These are phyloP conservation scores for Gymnopus androsaceus DNA, from an alignment of 1,284 basidiomycete species.

Conservation along the genomic window DNA sequence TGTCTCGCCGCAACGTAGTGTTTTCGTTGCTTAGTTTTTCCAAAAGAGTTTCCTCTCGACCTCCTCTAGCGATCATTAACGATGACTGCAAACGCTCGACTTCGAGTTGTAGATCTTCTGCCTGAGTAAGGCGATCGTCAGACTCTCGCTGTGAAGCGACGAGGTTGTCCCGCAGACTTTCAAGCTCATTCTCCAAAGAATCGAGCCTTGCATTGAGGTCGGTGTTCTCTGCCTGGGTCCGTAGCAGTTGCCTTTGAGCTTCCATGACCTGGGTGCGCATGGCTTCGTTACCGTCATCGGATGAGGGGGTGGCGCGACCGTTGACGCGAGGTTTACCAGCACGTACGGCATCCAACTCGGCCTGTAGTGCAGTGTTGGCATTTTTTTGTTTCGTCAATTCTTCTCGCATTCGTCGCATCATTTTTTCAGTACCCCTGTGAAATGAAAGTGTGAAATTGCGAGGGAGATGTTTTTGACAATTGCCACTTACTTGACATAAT, in stretches of 20 bases:
- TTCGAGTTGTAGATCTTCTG: constrained; percentile 80
- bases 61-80: constrained; percentile 73
- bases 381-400: constrained; percentile 90
- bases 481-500: constrained; percentile 83
- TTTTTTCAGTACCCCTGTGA: constrained; percentile 93
- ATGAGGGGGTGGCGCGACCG: constrained; percentile 78
- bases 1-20: constrained; percentile 74
- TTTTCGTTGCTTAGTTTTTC: constrained; percentile 82
- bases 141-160: constrained; percentile 72
- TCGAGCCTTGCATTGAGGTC: constrained; percentile 78
- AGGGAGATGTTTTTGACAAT: constrained; percentile 8
- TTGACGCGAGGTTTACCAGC: constrained; percentile 66
- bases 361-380: constrained; percentile 75
- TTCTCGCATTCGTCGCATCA: constrained; percentile 96
- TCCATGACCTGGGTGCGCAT: constrained; percentile 71
- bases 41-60: constrained; percentile 66
- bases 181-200: constrained; percentile 73
- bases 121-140: constrained; percentile 72
- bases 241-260: constrained; percentile 71
- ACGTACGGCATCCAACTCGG: constrained; percentile 73
- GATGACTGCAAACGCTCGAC: constrained; percentile 79
- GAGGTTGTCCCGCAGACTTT: constrained; percentile 72
- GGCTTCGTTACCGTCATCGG: constrained; percentile 66
- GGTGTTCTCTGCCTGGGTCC: constrained; percentile 70
- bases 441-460: constrained; percentile 25